A percentile compares a stretch with the other conserved stretches of the same genome.
These are phyloP conservation scores for Eucalyptus grandis DNA, from an alignment of 345 rosid genomes.

Conservation along the genomic window DNA sequence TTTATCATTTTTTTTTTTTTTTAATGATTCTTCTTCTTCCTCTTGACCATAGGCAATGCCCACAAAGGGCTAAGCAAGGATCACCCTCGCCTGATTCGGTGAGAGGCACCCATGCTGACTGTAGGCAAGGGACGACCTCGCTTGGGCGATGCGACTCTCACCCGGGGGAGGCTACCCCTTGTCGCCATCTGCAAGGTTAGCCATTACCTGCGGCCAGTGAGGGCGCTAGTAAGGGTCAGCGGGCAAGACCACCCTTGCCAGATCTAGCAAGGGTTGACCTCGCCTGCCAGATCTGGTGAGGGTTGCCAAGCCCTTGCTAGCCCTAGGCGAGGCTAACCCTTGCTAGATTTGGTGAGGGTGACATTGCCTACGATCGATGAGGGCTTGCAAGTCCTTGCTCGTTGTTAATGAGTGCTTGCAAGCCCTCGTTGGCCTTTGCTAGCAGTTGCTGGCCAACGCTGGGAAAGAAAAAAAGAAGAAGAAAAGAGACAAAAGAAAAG, in stretches of 20 bases:
- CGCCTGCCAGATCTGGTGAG: too few species aligned
- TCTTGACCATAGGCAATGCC: fast-evolving
- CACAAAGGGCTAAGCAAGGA: fast-evolving
- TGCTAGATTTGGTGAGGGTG: too few species aligned
- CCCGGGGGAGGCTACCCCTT: fast-evolving
- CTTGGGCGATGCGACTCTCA: fast-evolving
- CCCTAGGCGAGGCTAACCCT: fast-evolving
- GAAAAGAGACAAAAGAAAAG: too few species aligned
- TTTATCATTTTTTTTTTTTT: too few species aligned
- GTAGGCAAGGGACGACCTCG: too few species aligned
- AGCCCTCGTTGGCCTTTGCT: fast-evolving
- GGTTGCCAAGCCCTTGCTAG: fast-evolving
- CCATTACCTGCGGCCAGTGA: fast-evolving
- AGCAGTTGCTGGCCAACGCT: fast-evolving
- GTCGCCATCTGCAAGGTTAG: too few species aligned
- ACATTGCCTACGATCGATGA: fast-evolving
- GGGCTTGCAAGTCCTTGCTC: too few species aligned
- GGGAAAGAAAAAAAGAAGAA: too few species aligned
- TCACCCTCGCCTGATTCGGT: too few species aligned
- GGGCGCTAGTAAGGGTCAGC: fast-evolving
- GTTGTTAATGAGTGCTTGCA: too few species aligned
- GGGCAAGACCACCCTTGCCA: fast-evolving
- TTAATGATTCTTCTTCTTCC: too few species aligned
- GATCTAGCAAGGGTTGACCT: too few species aligned
- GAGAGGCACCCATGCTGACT: fast-evolving